Evolutionary conservation across 108 stramenopile species (phyloP), one percentile per base, ranked within the genome.

Genomic region (Nitzschia sp.): DNA sequence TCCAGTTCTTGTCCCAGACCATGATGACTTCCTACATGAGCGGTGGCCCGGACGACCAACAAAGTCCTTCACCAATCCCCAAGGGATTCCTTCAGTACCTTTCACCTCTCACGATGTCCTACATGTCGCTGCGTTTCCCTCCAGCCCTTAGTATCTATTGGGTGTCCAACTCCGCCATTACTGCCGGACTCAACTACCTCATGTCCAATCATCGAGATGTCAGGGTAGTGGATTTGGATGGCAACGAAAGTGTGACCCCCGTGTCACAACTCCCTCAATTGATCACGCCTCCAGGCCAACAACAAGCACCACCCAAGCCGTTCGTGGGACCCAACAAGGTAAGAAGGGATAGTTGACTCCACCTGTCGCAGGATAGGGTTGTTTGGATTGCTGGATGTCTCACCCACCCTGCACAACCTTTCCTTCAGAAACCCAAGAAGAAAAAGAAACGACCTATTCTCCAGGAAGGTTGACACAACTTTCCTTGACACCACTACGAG

Each of bases 101-200:
- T 14, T 75, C 97, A 43, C 96, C 97, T 10, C 78, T 98, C 59
- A 86, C 96, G 88, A 89, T 98, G 70, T 95, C 95, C n/a, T 96
- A 87, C 86, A 96, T 97, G 71, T 86, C 91, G 12, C 72, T 98
- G 40, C 96, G 92, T 70, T 96, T 98, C 7, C 97, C 97, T 29
- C 82, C 97, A 17, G 97, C 95, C 0, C 79, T 98, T 53, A 86
- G 91, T 20, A 63, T 98, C 53, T 98, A 98, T 73, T 98, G 97
- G 97, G 87, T 98, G 37, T 87, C 90, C 9, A 98, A 98, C 86
- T 97, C 96, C 69, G 76, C 97, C 69, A 73, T 97, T 51, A 94
- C 95, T 10, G 97, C 97, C 3, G 86, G 83, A 2, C 78, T 81
- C 14, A 85, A 94, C 0, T 56, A 95, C 15, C 68, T 86, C 44